Evolutionary conservation across 352 stramenopile species (phyloP).

Genomic region (Phytophthora pinifolia): DNA sequence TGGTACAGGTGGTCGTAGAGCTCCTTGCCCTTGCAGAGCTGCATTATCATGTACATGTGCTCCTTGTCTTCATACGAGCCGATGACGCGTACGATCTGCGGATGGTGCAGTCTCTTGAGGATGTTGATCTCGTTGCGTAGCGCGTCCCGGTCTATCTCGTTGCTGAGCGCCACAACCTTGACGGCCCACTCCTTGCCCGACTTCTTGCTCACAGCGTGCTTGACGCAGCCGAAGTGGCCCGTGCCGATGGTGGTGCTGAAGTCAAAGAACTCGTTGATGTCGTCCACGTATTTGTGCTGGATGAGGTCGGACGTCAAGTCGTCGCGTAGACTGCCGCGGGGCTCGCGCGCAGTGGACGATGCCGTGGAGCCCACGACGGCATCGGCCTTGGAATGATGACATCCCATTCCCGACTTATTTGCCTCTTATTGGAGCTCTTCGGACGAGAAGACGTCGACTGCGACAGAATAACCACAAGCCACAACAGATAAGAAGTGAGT

Average conservation of each 20-base stretch:
- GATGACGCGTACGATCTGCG: slow-evolving; percentile 79
- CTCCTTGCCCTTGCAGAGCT: slow-evolving; percentile 83
- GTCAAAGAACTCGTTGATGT: slow-evolving; percentile 65
- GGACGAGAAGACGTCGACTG: slow-evolving; percentile 19
- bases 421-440: neutral
- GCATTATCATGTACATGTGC: slow-evolving; percentile 89
- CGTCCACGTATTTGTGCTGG: slow-evolving; percentile 72
- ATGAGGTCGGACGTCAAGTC: slow-evolving; percentile 76
- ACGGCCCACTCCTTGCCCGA: slow-evolving; percentile 78
- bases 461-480: neutral
- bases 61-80: slow-evolving; percentile 76
- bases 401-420: slow-evolving; percentile 45
- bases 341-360: slow-evolving; percentile 7
- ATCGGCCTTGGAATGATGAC: slow-evolving; percentile 50
- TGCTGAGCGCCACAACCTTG: slow-evolving; percentile 73
- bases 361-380: slow-evolving; percentile 46
- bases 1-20: slow-evolving; percentile 80
- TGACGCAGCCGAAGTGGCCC: slow-evolving; percentile 74
- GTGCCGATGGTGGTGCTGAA: slow-evolving; percentile 66
- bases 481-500: too few relatives aligned
- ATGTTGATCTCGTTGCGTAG: slow-evolving; percentile 81
- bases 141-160: slow-evolving; percentile 72
- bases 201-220: slow-evolving; percentile 54
- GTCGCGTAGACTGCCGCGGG: slow-evolving; percentile 45
- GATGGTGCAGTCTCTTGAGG: slow-evolving; percentile 74